Conservation (phyloP, 2,329 filamentous ascomycete species). For the Bipolaris victoriae region DNA sequence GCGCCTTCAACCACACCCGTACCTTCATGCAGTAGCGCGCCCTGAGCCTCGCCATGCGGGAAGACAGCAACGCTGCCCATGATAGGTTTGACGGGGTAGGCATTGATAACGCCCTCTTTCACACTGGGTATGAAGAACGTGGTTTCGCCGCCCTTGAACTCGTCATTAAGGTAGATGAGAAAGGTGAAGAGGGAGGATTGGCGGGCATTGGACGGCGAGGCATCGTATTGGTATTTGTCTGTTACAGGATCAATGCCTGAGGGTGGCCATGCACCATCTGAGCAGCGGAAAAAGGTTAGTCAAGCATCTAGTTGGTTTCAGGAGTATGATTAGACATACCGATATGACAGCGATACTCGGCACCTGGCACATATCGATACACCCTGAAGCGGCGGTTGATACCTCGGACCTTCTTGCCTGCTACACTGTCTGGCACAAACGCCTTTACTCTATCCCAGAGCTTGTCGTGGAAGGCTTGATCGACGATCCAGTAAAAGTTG, state of each 20-base stretch:
- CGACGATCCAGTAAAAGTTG: conserved; percentile 76
- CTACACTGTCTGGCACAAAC: conserved; percentile 62
- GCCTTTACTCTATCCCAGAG: conserved; percentile 67
- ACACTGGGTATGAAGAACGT: conserved; percentile 72
- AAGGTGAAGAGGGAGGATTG: conserved; percentile 74
- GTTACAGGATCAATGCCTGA: conserved; percentile 64
- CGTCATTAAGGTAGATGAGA: conserved; percentile 72
- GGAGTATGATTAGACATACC: conserved; percentile 30
- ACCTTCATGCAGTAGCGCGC: conserved; percentile 71
- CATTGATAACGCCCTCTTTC: conserved; percentile 70
- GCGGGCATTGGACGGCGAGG: conserved; percentile 63
- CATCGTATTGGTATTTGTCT: conserved; percentile 69
- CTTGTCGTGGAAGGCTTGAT: conserved; percentile 66
- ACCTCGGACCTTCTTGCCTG: conserved; percentile 64
- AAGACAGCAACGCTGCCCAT: conserved; percentile 73
- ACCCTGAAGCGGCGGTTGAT: conserved; percentile 74
- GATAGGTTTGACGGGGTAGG: conserved; percentile 70
- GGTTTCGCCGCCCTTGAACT: conserved; percentile 74
- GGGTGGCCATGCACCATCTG: conserved; percentile 73
- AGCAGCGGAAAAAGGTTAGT: neutral
- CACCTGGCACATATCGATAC: conserved; percentile 74
- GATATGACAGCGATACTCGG: conserved; percentile 74
- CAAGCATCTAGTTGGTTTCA: neutral
- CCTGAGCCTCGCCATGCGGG: conserved; percentile 70
- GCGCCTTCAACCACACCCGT: conserved; percentile 71